Conservation (phyloP, 441 rosid genomes). For the Hura crepitans region DNA sequence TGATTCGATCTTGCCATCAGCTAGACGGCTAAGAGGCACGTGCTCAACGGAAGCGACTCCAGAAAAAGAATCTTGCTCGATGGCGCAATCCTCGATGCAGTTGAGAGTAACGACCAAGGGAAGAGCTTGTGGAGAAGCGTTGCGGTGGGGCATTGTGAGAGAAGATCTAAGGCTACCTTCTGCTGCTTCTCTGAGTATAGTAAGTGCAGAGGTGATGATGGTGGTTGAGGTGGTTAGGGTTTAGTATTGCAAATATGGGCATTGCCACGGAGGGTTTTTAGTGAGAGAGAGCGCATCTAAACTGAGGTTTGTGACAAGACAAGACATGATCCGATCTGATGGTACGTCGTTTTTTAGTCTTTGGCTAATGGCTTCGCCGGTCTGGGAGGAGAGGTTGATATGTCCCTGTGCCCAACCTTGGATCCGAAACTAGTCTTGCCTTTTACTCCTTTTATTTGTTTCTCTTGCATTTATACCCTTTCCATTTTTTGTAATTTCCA, state of each 20-base stretch:
- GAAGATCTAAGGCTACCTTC: conserved; percentile 38
- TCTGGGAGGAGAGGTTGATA: conserved; percentile 5
- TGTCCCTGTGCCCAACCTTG: not conserved
- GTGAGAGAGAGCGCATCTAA: not conserved
- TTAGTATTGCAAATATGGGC: conserved; percentile 34
- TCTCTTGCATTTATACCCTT: not conserved
- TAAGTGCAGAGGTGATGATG: conserved; percentile 15
- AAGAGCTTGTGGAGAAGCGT: conserved; percentile 30
- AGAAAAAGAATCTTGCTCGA: conserved; percentile 73
- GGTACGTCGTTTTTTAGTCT: not conserved
- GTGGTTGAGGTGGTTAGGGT: conserved; percentile 42
- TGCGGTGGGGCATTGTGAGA: conserved; percentile 57
- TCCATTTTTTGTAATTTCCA: not conserved
- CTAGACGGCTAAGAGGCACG: conserved; percentile 83
- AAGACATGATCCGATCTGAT: not conserved
- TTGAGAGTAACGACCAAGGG: conserved; percentile 77
- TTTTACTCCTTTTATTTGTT: not conserved
- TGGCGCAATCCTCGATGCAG: conserved; percentile 78
- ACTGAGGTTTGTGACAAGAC: not conserved
- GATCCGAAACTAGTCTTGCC: not conserved
- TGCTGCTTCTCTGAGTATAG: conserved; percentile 22
- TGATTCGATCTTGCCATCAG: conserved; percentile 81
- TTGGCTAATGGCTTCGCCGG: not conserved
- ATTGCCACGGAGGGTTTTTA: conserved; percentile 16
- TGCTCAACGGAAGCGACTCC: conserved; percentile 81